Conservation (phyloP, 495 filamentous ascomycete genomes). For the Neurospora hispaniola region DNA sequence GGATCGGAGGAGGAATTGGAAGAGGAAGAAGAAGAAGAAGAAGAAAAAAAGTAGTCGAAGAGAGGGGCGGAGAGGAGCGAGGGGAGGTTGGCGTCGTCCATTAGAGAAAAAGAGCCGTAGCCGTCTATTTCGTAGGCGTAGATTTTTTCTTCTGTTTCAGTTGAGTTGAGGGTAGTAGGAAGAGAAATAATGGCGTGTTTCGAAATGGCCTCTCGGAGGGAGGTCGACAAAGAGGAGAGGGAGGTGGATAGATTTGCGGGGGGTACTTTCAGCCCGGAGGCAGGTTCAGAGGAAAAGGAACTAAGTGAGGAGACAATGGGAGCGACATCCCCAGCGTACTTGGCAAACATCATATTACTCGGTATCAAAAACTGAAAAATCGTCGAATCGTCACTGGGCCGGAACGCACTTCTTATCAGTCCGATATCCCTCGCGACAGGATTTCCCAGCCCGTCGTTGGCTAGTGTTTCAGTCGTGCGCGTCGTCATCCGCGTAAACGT, state of each 20-base stretch:
- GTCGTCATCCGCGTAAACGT: conserved; percentile 45
- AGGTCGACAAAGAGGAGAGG: conserved; percentile 10
- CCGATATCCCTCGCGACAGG: conserved; percentile 48
- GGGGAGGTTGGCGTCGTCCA: conserved; percentile 57
- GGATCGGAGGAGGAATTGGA: conserved; percentile 16
- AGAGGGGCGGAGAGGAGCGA: conserved; percentile 44
- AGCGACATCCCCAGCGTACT: conserved; percentile 37
- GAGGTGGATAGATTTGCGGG: no score
- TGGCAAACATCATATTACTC: conserved; percentile 59
- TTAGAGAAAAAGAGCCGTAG: conserved; percentile 40
- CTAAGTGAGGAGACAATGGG: conserved; percentile 31
- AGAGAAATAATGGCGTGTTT: conserved; percentile 36
- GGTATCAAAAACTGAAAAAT: conserved; percentile 52
- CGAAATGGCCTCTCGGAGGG: conserved; percentile 39
- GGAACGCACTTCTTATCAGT: conserved; percentile 50
- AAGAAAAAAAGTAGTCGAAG: conserved; percentile 33
- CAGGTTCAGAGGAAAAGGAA: no score
- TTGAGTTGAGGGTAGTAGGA: not conserved
- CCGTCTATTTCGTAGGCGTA: conserved; percentile 56
- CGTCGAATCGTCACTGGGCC: conserved; percentile 51
- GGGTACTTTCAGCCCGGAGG: no score
- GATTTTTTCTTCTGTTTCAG: conserved; percentile 10
- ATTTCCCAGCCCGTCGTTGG: conserved; percentile 47
- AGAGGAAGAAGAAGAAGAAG: conserved; percentile 3
- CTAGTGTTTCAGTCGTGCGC: conserved; percentile 47